A percentile compares a stretch with the other conserved stretches of the same genome.
Conservation (phyloP, 2,329 filamentous ascomycete genomes). For the Cladosporium cucumerinum region DNA sequence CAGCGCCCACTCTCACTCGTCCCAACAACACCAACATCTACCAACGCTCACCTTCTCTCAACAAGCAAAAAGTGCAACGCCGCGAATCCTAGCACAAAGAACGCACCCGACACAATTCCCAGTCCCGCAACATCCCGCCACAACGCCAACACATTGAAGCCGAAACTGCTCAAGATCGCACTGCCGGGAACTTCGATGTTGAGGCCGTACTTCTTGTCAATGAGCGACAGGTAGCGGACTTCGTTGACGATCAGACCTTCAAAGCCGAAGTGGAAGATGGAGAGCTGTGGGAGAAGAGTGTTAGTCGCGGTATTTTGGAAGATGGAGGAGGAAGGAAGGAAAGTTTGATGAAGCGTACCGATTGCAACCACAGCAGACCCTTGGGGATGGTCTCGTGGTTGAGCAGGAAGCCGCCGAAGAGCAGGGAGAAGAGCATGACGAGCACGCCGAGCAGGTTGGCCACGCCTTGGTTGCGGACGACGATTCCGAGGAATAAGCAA, state of each 20-base stretch:
- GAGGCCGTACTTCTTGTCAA: slow-evolving; percentile 92
- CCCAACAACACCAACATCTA: background rate
- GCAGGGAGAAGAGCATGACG: slow-evolving; percentile 93
- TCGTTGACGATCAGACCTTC: slow-evolving; percentile 97
- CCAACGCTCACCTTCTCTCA: slow-evolving; percentile 65
- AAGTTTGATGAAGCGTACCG: slow-evolving; percentile 41
- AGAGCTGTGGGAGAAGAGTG: slow-evolving; percentile 53
- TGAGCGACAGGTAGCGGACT: slow-evolving; percentile 80
- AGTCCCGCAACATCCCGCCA: slow-evolving; percentile 83
- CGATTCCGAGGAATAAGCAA: slow-evolving; percentile 92
- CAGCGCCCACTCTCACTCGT: background rate
- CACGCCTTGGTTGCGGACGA: slow-evolving; percentile 86
- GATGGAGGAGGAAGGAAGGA: slow-evolving; percentile 32
- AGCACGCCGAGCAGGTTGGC: slow-evolving; percentile 91
- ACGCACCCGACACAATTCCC: slow-evolving; percentile 74
- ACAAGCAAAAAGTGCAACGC: slow-evolving; percentile 93
- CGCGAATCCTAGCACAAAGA: slow-evolving; percentile 81
- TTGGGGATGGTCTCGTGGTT: slow-evolving; percentile 91
- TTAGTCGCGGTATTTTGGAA: slow-evolving; percentile 23
- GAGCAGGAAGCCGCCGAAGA: slow-evolving; percentile 89
- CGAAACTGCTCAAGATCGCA: slow-evolving; percentile 89
- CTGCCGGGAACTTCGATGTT: slow-evolving; percentile 95
- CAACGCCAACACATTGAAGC: slow-evolving; percentile 81
- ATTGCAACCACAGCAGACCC: slow-evolving; percentile 84
- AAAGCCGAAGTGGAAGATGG: slow-evolving; percentile 97